phyloP scores from a whole-genome alignment of 805 yeast genomes.

The Yamadazyma paraphyllophila region DNA sequence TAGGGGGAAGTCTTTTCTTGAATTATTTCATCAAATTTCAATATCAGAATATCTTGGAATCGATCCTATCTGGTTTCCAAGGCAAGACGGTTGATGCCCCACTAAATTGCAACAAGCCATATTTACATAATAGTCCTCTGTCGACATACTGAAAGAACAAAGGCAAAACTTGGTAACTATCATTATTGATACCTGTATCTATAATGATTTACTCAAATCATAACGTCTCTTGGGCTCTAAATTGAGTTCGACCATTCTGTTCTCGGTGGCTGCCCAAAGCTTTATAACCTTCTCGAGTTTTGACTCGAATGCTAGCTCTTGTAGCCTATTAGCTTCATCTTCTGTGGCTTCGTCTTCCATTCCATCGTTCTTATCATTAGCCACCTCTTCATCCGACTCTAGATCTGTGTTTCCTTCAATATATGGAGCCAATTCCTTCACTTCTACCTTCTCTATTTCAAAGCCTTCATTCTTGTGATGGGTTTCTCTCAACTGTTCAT shows the following conservation, averaged over 20 bases:
- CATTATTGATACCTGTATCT: neutral
- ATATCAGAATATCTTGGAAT: too few species aligned
- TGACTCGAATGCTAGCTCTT: conserved; percentile 31
- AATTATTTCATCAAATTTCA: too few species aligned
- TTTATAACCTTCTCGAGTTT: conserved; percentile 54
- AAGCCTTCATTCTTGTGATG: neutral
- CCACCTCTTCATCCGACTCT: conserved; percentile 15
- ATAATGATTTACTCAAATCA: conserved; percentile 13
- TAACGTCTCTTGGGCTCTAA: conserved; percentile 25
- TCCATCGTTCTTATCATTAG: neutral
- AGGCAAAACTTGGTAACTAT: neutral
- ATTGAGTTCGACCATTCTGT: conserved; percentile 41
- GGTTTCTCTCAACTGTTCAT: conserved; percentile 10
- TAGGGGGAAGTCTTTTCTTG: too few species aligned
- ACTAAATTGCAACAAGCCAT: too few species aligned
- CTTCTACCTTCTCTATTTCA: neutral
- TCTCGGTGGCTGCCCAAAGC: conserved; percentile 66
- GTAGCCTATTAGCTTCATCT: conserved; percentile 22
- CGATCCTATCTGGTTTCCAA: too few species aligned
- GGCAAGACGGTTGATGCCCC: too few species aligned
- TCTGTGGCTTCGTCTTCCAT: conserved; percentile 14
- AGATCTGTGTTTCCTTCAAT: conserved; percentile 1
- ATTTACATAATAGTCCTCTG: too few species aligned
- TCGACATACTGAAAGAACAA: too few species aligned
- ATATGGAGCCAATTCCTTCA: neutral